Percentiles rank a stretch among this genome's conserved stretches.
These are phyloP conservation scores for Bothriochloa decipiens DNA, from an alignment of 176 grass and related monocot species.

Conservation along the genomic window DNA sequence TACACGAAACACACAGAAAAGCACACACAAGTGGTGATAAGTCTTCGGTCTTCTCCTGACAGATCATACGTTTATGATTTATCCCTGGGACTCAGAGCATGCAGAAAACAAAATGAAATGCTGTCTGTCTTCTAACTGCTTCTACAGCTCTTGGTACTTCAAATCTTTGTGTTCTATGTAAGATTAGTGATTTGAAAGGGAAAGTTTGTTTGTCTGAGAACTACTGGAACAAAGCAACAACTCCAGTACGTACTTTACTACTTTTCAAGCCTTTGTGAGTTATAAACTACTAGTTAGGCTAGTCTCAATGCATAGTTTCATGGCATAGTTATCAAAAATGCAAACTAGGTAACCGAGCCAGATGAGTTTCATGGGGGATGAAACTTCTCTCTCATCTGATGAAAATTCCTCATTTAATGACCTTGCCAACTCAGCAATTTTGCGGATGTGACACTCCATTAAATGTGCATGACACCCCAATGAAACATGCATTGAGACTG, in stretches of 20 bases:
- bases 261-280: not conserved
- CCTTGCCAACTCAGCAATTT: no score
- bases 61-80: conserved; percentile 3
- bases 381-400: no score
- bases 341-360: no score
- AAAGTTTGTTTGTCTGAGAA: not conserved
- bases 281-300: no score
- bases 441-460: no score
- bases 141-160: not conserved
- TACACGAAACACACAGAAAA: conserved; percentile 19
- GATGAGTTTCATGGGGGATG: no score
- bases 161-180: not conserved
- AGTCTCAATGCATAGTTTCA: no score
- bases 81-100: not conserved
- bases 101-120: not conserved
- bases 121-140: not conserved
- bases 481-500: no score
- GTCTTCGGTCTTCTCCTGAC: conserved; percentile 11
- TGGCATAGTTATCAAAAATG: no score
- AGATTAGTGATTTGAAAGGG: not conserved
- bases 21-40: not conserved
- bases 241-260: not conserved
- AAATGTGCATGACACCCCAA: no score
- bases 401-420: no score
- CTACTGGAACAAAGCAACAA: conserved; percentile 9